phyloP scores from a whole-genome alignment of 805 yeast species.

The Hanseniaspora taiwanica region DNA sequence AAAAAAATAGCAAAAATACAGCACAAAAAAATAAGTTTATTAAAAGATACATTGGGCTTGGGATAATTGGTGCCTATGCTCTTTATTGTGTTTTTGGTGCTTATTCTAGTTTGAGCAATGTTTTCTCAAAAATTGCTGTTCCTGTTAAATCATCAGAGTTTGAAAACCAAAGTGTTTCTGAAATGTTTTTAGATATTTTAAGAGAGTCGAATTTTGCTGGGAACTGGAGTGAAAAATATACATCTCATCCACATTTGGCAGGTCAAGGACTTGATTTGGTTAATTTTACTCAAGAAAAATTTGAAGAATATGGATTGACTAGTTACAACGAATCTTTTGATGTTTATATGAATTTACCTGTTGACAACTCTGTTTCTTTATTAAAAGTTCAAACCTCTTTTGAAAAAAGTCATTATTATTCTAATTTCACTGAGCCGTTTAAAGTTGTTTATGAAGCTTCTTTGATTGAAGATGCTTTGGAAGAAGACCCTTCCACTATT shows the following conservation, averaged over 20 bases:
- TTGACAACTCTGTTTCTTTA: constrained; percentile 37
- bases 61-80: too few species aligned
- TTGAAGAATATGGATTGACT: constrained; percentile 46
- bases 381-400: constrained; percentile 11
- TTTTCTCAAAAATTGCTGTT: too few species aligned
- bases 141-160: too few species aligned
- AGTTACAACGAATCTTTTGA: constrained; percentile 43
- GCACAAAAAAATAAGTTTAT: too few species aligned
- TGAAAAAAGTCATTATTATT: not conserved
- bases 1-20: too few species aligned
- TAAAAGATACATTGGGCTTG: too few species aligned
- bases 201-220: constrained; percentile 27
- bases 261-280: constrained; percentile 37
- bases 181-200: constrained; percentile 16
- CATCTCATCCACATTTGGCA: constrained; percentile 44
- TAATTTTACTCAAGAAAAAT: constrained; percentile 46
- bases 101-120: too few species aligned
- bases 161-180: constrained; percentile 8
- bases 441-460: constrained; percentile 36
- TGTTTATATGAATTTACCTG: constrained; percentile 52
- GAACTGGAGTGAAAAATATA: constrained; percentile 41
- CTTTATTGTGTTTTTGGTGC: too few species aligned
- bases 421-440: constrained; percentile 6
- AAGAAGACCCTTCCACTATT: constrained; percentile 34
- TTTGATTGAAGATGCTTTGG: constrained; percentile 37